Conservation (phyloP, 2,329 filamentous ascomycete genomes). For the Drechmeria coniospora region DNA sequence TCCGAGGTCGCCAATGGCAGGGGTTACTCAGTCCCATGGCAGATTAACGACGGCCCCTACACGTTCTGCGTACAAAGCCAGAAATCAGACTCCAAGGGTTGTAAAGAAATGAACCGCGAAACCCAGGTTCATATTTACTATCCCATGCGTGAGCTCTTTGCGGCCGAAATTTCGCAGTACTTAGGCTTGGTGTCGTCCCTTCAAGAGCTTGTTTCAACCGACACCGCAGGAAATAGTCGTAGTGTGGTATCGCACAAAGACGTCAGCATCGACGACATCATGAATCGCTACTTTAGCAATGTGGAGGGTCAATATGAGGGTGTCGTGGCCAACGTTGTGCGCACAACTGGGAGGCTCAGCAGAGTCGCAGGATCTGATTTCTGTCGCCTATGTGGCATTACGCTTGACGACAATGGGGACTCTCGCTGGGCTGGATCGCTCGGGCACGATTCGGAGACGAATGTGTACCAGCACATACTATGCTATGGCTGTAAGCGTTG, state of each 20-base stretch:
- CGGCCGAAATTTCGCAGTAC: conserved; percentile 62
- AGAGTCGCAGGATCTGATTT: conserved; percentile 22
- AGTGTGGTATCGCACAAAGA: conserved; percentile 52
- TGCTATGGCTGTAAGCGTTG: conserved; percentile 79
- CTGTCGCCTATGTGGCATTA: conserved; percentile 57
- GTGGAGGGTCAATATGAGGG: conserved; percentile 75
- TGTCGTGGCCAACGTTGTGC: conserved; percentile 88
- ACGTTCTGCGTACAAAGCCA: conserved; percentile 15
- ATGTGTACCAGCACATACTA: conserved; percentile 22
- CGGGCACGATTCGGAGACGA: conserved; percentile 24
- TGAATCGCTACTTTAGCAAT: conserved; percentile 71
- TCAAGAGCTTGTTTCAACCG: conserved; percentile 27
- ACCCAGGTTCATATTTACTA: conserved; percentile 42
- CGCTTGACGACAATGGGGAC: conserved; percentile 47
- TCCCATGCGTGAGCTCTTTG: conserved; percentile 71
- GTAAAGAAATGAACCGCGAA: neutral
- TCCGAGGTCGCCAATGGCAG: conserved; percentile 83
- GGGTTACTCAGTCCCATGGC: conserved; percentile 69
- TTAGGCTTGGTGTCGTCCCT: conserved; percentile 39
- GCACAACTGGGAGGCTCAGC: conserved; percentile 72
- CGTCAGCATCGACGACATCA: conserved; percentile 79
- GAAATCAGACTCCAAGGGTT: neutral
- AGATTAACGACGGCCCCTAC: conserved; percentile 56
- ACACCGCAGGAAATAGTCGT: conserved; percentile 12
- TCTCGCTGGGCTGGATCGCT: conserved; percentile 47